Conservation (phyloP, 306 rosid genomes). For the Vigna unguiculata region DNA sequence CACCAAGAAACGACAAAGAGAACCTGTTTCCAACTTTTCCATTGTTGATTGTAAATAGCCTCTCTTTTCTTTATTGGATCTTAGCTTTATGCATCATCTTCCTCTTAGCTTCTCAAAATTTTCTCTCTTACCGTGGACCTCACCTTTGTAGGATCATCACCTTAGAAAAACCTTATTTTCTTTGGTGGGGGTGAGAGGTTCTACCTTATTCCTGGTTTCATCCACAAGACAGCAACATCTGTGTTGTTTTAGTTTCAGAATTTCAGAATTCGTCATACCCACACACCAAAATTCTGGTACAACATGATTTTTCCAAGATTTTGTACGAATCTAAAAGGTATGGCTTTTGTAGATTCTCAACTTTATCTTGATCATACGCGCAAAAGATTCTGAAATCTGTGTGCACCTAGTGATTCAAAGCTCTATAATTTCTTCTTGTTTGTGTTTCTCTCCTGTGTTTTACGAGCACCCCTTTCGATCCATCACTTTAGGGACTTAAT, state of each 20-base stretch:
- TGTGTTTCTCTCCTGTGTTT: slow-evolving; percentile 8
- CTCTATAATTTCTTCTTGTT: slow-evolving; percentile 30
- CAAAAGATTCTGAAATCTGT: slow-evolving; percentile 64
- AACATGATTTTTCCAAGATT: slow-evolving; percentile 60
- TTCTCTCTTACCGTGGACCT: slow-evolving; percentile 28
- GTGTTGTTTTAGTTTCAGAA: slow-evolving; percentile 24
- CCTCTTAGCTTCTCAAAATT: slow-evolving; percentile 40
- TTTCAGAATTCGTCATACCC: slow-evolving; percentile 36
- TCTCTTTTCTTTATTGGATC: slow-evolving; percentile 47
- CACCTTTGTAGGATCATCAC: slow-evolving; percentile 33
- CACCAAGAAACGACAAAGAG: slow-evolving; percentile 63
- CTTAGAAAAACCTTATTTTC: not conserved
- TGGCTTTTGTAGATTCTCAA: slow-evolving; percentile 68
- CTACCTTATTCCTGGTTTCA: slow-evolving; percentile 29
- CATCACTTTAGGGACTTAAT: slow-evolving; percentile 28
- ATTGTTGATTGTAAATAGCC: slow-evolving; percentile 41
- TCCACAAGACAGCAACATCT: slow-evolving; percentile 18
- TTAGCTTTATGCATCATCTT: slow-evolving; percentile 47
- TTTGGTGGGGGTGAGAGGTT: slow-evolving; percentile 2
- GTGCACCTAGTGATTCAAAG: slow-evolving; percentile 55
- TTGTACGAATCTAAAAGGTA: slow-evolving; percentile 81
- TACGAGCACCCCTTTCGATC: slow-evolving; percentile 28
- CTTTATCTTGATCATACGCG: slow-evolving; percentile 66
- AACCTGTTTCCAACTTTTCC: slow-evolving; percentile 54
- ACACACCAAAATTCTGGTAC: slow-evolving; percentile 33